Conservation (phyloP, 164 flowering plant species). For the Vitis amurensis region DNA sequence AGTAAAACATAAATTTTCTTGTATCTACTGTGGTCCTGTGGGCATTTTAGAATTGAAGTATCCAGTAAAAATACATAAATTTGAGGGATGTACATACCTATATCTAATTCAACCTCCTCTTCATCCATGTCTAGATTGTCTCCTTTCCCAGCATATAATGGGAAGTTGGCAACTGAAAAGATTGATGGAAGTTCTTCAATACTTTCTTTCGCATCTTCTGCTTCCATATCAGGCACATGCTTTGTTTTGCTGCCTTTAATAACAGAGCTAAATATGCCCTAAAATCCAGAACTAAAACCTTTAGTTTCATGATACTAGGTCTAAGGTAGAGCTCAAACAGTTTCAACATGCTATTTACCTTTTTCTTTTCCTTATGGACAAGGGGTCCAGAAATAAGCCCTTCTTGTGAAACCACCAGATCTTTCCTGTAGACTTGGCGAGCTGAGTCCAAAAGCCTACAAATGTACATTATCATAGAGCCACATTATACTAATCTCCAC, state of each 20-base stretch:
- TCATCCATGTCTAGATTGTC: slow-evolving; percentile 30
- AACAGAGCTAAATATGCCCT: slow-evolving; percentile 76
- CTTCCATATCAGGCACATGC: slow-evolving; percentile 40
- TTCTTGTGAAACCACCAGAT: slow-evolving; percentile 32
- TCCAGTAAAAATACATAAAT: no score
- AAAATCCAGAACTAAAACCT: slow-evolving; percentile 4
- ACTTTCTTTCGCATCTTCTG: slow-evolving; percentile 44
- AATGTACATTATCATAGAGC: neutral
- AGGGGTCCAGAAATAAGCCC: slow-evolving; percentile 20
- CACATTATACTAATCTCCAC: neutral
- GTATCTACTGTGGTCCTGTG: no score
- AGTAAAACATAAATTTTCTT: no score
- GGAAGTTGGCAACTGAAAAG: slow-evolving; percentile 65
- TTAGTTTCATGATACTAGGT: neutral
- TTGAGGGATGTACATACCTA: slow-evolving; percentile 43
- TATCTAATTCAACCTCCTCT: slow-evolving; percentile 54
- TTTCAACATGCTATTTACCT: slow-evolving; percentile 38
- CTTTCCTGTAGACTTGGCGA: slow-evolving; percentile 53
- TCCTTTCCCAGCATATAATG: slow-evolving; percentile 26
- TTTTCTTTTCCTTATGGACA: slow-evolving; percentile 75
- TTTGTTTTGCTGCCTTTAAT: slow-evolving; percentile 58
- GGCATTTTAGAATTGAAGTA: no score
- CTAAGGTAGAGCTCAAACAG: neutral
- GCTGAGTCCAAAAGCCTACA: slow-evolving; percentile 54
- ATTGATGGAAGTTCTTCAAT: slow-evolving; percentile 54